These are phyloP conservation scores for Lactarius sanguifluus DNA, from an alignment of 768 basidiomycete species.

Conservation along the genomic window DNA sequence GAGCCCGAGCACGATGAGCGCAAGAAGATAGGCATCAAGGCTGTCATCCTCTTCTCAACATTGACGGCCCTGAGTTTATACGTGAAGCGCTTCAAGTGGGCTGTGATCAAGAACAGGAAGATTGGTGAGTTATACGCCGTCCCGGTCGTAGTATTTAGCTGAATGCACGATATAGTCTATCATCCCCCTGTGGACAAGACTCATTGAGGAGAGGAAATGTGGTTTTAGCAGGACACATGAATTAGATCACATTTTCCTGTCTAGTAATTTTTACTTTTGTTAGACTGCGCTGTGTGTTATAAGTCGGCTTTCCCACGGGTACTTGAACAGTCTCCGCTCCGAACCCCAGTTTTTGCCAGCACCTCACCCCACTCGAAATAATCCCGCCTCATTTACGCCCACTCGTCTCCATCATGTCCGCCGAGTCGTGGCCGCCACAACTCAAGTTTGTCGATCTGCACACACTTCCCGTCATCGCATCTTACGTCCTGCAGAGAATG, in stretches of 20 bases:
- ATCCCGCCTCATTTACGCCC: background rate
- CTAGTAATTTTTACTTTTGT: conserved; percentile 16
- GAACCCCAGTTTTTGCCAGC: conserved; percentile 8
- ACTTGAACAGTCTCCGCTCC: background rate
- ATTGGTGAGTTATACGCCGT: conserved; percentile 55
- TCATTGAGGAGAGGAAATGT: conserved; percentile 31
- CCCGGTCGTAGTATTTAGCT: conserved; percentile 11
- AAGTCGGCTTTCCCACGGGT: conserved; percentile 16
- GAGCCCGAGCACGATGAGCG: conserved; percentile 98
- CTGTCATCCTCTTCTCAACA: conserved; percentile 87
- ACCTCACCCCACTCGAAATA: background rate
- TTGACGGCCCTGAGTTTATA: conserved; percentile 80
- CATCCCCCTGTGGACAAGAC: conserved; percentile 57
- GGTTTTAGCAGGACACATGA: conserved; percentile 12
- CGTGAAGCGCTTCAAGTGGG: conserved; percentile 96
- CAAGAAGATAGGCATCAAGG: conserved; percentile 96
- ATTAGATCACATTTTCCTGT: conserved; percentile 21
- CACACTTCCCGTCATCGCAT: conserved; percentile 25
- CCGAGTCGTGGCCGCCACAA: conserved; percentile 78
- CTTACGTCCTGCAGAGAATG: conserved; percentile 62
- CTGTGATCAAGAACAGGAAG: conserved; percentile 89
- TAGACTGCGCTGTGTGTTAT: background rate
- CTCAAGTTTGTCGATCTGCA: conserved; percentile 55
- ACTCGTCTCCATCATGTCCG: conserved; percentile 49
- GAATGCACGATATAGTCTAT: conserved; percentile 46